Percentiles rank a stretch among this genome's conserved stretches.
These are phyloP conservation scores for Sphaerulina vaccinii DNA, from an alignment of 2,329 filamentous ascomycete species.

Conservation along the genomic window DNA sequence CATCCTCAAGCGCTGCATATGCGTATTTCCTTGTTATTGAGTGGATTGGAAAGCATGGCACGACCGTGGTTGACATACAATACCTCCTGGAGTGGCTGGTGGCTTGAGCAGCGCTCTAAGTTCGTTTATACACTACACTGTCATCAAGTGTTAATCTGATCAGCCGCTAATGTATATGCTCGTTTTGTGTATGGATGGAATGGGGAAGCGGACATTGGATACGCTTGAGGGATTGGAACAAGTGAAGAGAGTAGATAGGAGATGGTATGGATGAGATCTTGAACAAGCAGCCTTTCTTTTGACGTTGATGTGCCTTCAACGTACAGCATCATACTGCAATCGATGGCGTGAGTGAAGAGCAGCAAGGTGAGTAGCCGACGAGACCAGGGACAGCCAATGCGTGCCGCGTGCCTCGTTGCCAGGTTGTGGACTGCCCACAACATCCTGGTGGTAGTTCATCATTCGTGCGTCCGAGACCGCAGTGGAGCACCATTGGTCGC, in stretches of 20 bases:
- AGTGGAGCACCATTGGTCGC: constrained; percentile 1
- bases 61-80: neutral
- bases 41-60: neutral
- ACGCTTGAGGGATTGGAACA: neutral
- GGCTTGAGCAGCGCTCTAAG: neutral
- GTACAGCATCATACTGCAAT: too few relatives aligned
- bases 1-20: neutral
- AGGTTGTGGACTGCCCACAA: neutral
- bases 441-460: too few relatives aligned
- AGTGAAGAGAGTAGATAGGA: neutral
- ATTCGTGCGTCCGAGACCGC: too few relatives aligned
- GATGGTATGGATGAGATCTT: neutral
- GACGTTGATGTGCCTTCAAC: too few relatives aligned
- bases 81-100: neutral
- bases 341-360: too few relatives aligned
- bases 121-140: neutral
- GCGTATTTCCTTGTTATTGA: neutral
- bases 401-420: too few relatives aligned
- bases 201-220: neutral
- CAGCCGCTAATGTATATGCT: constrained; percentile 21
- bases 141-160: constrained; percentile 5
- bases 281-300: neutral
- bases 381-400: too few relatives aligned
- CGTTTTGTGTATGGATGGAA: neutral
- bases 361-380: too few relatives aligned